These are phyloP conservation scores for Lizonia empirigonia DNA, from an alignment of 2,329 filamentous ascomycete genomes.

Conservation along the genomic window DNA sequence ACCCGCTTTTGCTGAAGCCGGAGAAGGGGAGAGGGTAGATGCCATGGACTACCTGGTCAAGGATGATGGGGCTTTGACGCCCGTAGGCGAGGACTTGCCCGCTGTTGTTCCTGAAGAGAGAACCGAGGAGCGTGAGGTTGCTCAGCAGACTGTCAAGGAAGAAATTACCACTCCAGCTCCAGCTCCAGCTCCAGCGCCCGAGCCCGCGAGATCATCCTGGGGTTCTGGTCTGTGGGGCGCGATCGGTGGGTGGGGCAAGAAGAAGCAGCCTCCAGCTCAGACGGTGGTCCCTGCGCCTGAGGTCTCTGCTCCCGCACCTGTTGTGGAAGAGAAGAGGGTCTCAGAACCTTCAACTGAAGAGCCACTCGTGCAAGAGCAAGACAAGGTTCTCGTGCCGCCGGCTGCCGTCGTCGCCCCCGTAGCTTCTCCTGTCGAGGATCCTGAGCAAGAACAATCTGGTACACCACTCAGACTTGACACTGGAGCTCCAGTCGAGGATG, in stretches of 20 bases:
- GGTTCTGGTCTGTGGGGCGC: constrained; percentile 36
- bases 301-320: not conserved
- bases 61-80: constrained; percentile 7
- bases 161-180: not conserved
- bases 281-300: not conserved
- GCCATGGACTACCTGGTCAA: constrained; percentile 22
- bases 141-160: not conserved
- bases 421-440: not conserved
- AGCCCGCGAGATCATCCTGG: constrained; percentile 29
- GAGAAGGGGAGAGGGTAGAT: constrained; percentile 13
- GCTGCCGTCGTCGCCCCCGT: not conserved
- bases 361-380: not conserved
- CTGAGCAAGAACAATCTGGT: not conserved
- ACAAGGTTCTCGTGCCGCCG: not conserved
- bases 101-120: not conserved
- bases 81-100: not conserved
- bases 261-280: not conserved
- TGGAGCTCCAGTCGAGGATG: not conserved
- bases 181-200: constrained; percentile 2
- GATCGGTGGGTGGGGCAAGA: constrained; percentile 40
- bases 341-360: not conserved
- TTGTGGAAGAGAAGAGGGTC: not conserved
- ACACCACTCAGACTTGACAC: not conserved
- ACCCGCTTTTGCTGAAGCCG: constrained; percentile 26
- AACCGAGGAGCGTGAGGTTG: not conserved